These are phyloP conservation scores for Neurospora sp. DNA, from an alignment of 495 filamentous ascomycete species.

Conservation along the genomic window DNA sequence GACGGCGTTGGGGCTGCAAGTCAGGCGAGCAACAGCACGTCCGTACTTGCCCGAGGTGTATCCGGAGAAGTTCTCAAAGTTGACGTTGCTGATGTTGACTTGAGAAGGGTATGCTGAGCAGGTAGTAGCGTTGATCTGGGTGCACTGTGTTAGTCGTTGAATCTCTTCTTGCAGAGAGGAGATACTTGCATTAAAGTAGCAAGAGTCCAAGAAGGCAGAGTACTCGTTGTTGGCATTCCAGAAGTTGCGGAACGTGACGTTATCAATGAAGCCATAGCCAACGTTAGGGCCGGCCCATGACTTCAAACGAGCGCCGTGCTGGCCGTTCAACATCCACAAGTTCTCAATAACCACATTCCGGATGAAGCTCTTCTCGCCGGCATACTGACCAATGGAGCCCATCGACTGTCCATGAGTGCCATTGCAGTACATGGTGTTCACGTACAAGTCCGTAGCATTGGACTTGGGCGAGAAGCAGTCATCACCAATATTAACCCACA, in stretches of 20 bases:
- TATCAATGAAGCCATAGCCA: slow-evolving; percentile 48
- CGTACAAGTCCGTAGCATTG: slow-evolving; percentile 46
- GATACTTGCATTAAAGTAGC: slow-evolving; percentile 47
- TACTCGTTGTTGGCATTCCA: slow-evolving; percentile 45
- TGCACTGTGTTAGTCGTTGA: not conserved
- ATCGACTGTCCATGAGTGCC: slow-evolving; percentile 48
- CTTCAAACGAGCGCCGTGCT: slow-evolving; percentile 49
- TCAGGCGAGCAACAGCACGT: slow-evolving; percentile 37
- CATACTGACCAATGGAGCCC: slow-evolving; percentile 48
- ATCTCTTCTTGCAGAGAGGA: not conserved
- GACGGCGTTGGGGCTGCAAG: slow-evolving; percentile 39
- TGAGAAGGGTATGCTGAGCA: slow-evolving; percentile 41
- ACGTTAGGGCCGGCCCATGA: slow-evolving; percentile 42
- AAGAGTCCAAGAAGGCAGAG: slow-evolving; percentile 44
- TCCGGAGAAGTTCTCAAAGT: slow-evolving; percentile 46
- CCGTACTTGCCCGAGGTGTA: slow-evolving; percentile 41
- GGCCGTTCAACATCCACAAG: slow-evolving; percentile 43
- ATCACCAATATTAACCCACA: slow-evolving; percentile 43
- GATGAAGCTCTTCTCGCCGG: slow-evolving; percentile 42
- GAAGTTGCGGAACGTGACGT: slow-evolving; percentile 50
- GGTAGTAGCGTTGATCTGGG: slow-evolving; percentile 23
- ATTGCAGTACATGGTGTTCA: slow-evolving; percentile 50
- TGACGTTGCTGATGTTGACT: slow-evolving; percentile 46
- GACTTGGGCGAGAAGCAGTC: slow-evolving; percentile 53
- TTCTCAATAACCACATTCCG: slow-evolving; percentile 47